Evolutionary conservation across 192 early-diverging fungal species (phyloP), one percentile per base, ranked within the genome.

Genomic region (Coemansia sp.): DNA sequence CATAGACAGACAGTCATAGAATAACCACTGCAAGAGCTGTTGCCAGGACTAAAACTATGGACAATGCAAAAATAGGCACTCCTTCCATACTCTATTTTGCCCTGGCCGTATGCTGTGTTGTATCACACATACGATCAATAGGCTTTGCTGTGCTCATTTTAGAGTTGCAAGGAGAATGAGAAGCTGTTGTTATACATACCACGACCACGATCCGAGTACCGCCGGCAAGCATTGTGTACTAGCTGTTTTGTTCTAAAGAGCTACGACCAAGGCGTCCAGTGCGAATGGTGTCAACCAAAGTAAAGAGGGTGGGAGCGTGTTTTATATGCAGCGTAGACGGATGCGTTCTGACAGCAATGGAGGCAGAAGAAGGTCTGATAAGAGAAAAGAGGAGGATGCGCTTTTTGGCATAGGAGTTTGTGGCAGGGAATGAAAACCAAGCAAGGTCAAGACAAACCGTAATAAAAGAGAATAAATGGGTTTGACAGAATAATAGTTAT

Each of bases 161-260:
- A 26, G 13, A 45, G 42, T 13, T 45, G 42, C 13, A 45, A 18
- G 13, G 16, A 49, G 16, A 21, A 8, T 10, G 26, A 21, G 21
- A 13, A 22, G 51, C 51, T 49, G 16, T n/a, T 49, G 47, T 45
- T 19, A 6, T 56, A 68, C 78, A 68, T 81, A 81, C 78, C 63
- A 81, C 78, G 43, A 81, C 78, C 67, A 76, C 79, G 68, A 82
- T 82, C 79, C 79, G 74, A 62, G 79, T 82, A 19, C 79, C 79
- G 37, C 79, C 79, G 19, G 79, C 79, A 18, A 82, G 74, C 79
- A 82, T 82, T 15, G 59, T 71, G 40, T 46, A 19, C 36, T 49
- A 47, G 2, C 19, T 12, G 18, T 8, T 16, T 8, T 55, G n/a
- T 43, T 43, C 22, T 56, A 15, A 40, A 46, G 42, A 55, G 36